Conservation (phyloP, 257 asterid species). For the Thymus quinquecostatus region DNA sequence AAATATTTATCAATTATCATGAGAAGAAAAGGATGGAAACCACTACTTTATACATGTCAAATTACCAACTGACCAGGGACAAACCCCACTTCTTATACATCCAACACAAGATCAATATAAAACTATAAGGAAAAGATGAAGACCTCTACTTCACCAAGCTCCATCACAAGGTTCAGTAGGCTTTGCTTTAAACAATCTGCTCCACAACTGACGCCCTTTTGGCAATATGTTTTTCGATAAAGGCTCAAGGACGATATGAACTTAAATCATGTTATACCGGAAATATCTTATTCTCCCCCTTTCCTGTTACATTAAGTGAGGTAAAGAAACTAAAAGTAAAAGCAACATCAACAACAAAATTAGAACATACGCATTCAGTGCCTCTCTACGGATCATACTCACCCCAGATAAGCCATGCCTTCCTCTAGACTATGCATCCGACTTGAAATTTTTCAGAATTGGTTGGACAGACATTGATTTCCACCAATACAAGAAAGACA, state of each 20-base stretch:
- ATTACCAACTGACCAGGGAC: no score
- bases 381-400: background rate
- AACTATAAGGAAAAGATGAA: background rate
- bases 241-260: background rate
- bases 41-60: no score
- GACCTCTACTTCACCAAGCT: background rate
- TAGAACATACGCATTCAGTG: background rate
- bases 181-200: slow-evolving; percentile 3
- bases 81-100: no score
- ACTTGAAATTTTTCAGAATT: background rate
- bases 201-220: background rate
- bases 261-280: background rate
- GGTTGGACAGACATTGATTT: slow-evolving; percentile 1
- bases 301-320: background rate
- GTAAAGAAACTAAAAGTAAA: background rate
- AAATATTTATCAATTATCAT: no score
- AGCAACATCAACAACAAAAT: background rate
- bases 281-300: background rate
- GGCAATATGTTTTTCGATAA: slow-evolving; percentile 7
- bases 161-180: background rate
- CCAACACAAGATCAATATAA: no score
- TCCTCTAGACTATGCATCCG: background rate
- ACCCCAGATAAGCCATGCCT: background rate
- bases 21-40: no score
- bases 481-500: background rate